Base-by-base conservation (phyloP, 2,329 filamentous ascomycete species). In the Zelopaecilomyces penicillatus region DNA sequence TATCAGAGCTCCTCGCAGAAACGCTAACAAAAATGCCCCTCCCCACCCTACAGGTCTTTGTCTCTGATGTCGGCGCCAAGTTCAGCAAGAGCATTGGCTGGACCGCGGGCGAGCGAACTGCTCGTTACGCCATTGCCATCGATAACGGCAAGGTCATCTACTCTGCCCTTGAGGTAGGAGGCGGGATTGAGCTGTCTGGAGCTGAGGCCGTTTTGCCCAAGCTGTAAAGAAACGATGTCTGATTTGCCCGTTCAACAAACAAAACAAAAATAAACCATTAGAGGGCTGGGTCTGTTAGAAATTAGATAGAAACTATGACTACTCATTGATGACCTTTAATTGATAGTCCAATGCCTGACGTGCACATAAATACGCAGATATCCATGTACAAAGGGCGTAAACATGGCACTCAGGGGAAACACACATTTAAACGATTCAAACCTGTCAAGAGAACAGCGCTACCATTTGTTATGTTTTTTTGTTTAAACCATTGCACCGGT, bases 71-170 rank as follows among this genome's bases (percentile, higher is more conserved):
- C 53, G 68, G 66, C 44, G 75, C 79, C 54, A 79, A 78, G 59
- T 94, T 94, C 76, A 84, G 80, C 65, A 82, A 84, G 73, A 75
- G 74, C 61, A 76, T 90, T 55, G 87, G 84, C 64, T 94, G 87
- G 87, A 77, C 75, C 52, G 70, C 78, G 39, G 84, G 82, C 48
- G 83, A 86, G 60, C 78, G 87, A 53, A 89, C 85, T 53, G 80
- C 77, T 51, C 78, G 88, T 51, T 94, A 86, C 70, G 88, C 85
- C 57, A 77, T 95, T 64, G 71, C 90, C 57, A 68, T 94, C 54
- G 87, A 90, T 69, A 74, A 94, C 65, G 87, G 87, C 65, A 91
- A 87, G 73, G 76, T 95, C 58, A 73, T 70, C 59, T 94, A 94
- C 65, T 85, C 86, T 49, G 85, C 84, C 67, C 82, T 78, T 58